These are phyloP conservation scores for Neurospora sp. DNA, from an alignment of 495 filamentous ascomycete species.

Conservation along the genomic window DNA sequence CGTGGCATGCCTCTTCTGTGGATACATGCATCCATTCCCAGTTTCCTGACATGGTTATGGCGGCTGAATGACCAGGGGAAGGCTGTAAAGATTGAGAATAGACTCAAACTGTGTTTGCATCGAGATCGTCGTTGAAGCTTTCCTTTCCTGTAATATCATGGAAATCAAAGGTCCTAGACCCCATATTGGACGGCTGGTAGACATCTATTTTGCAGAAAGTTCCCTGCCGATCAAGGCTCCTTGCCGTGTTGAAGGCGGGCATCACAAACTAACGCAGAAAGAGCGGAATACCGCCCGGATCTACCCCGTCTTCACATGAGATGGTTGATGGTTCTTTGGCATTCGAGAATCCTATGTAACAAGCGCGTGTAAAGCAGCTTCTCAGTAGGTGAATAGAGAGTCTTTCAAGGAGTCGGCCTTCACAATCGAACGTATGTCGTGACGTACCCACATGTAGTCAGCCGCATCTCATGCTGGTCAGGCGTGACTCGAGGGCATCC, in stretches of 20 bases:
- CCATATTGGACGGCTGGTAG: neutral
- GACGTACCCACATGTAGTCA: neutral
- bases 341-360: neutral
- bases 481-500: neutral
- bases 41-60: neutral
- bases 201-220: neutral
- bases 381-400: neutral
- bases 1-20: neutral
- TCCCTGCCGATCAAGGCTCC: neutral
- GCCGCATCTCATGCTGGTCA: neutral
- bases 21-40: neutral
- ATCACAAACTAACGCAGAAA: neutral
- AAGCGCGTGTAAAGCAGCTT: neutral
- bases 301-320: neutral
- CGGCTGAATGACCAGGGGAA: neutral
- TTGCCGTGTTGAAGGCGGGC: neutral
- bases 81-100: neutral
- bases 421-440: neutral
- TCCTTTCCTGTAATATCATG: neutral
- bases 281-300: neutral
- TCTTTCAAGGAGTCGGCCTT: neutral
- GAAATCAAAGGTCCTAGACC: neutral
- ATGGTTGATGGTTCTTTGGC: neutral
- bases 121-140: no score
- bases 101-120: neutral